Evolutionary conservation across 2,329 filamentous ascomycete species (phyloP), one percentile per base, ranked within the genome.

Genomic region (Beauveria sp.): DNA sequence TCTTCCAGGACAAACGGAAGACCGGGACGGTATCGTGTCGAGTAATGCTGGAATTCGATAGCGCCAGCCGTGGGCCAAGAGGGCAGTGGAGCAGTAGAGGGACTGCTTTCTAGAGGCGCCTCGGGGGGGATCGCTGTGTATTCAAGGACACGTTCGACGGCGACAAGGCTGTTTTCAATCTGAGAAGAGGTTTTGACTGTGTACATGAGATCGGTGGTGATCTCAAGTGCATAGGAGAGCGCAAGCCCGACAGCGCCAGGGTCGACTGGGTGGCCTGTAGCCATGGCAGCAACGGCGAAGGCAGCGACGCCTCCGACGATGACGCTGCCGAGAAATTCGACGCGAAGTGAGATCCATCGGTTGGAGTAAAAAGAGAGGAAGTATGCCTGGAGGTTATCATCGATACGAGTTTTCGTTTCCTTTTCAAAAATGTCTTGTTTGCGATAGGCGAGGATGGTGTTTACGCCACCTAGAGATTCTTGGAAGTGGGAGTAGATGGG

Each of bases 401-500:
- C 92, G 66, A 96, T 89, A 50, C 91, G 87, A 90, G 90, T 95
- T 79, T 96, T 91, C 67, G 96, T 96, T 73, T 96, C 92, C 64
- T 88, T 78, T 64, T 88, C 83, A 73, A 96, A 96, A 60, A 91
- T 83, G 65, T 84, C 80, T 73, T 93, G 85, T 72, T 96, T 91
- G 64, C 86, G 82, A 77, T 95, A 96, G 51, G 92, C 92, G 68
- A 92, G 88, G 70, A 96, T 96, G 20, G 92, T 96, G 66, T 88
- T 90, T 71, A 96, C 88, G 48, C 92, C 92, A 65, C 89, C 91
- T 18, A 96, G 82, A 3, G 90, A 93, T 76, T 96, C 92, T 72
- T 96, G 91, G 77, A 96, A 96, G 73, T 96, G 92, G 14, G 91
- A 92, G 74, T 90, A 96, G 68, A 96, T 93, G 26, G 92, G 92